phyloP scores from a whole-genome alignment of 2,329 filamentous ascomycete species.

The Aspergillus nomiae region DNA sequence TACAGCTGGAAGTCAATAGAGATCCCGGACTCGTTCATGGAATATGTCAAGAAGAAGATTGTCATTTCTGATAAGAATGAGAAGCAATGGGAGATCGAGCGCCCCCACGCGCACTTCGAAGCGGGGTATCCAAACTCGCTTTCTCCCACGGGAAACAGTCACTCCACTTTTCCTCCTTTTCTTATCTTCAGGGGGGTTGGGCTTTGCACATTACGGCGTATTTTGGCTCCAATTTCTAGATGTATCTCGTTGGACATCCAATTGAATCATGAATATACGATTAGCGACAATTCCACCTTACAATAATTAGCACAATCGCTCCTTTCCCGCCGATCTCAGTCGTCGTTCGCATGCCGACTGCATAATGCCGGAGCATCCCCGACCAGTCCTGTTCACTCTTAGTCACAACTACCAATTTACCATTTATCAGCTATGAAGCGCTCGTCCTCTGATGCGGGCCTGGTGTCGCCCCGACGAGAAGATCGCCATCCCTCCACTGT shows the following conservation, averaged over 20 bases:
- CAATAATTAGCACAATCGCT: conserved; percentile 2
- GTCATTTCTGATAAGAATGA: neutral
- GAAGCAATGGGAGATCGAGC: neutral
- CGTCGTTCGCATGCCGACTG: conserved; percentile 17
- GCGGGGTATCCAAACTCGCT: neutral
- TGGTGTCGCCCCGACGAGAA: conserved; percentile 31
- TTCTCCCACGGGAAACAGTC: neutral
- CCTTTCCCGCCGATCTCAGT: conserved; percentile 7
- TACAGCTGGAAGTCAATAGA: neutral
- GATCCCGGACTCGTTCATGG: neutral
- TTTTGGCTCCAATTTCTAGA: neutral
- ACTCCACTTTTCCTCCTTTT: neutral
- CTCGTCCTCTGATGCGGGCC: conserved; percentile 37
- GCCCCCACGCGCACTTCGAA: neutral
- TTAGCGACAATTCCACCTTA: neutral
- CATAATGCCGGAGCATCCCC: conserved; percentile 30
- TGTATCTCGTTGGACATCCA: neutral
- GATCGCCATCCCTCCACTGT: conserved; percentile 26
- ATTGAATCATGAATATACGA: neutral
- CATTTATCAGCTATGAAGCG: conserved; percentile 31
- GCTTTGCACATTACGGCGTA: neutral
- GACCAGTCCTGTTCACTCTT: conserved; percentile 14
- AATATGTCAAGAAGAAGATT: neutral
- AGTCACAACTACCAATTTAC: conserved; percentile 19
- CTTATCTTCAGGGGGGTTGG: neutral